Base-by-base conservation (phyloP, 129 eudicot species). In the Apium graveolens region DNA sequence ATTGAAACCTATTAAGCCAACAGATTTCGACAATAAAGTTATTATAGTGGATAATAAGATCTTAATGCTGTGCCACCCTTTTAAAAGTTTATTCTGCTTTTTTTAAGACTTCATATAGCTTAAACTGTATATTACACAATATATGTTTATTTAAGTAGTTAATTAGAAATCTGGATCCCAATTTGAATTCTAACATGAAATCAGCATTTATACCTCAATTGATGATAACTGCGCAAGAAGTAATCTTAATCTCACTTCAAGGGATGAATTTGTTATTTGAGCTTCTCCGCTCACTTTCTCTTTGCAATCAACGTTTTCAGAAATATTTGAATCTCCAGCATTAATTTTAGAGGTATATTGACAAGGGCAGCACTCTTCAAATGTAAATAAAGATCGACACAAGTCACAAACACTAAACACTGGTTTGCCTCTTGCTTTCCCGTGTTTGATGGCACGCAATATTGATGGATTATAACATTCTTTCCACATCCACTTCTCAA, bases 401-500 rank as follows among this genome's bases (percentile, higher is more conserved):
- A 31, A 72, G 38, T 86, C 86, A 79, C 98, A 93, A 83, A 88
- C 81, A 48, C 82, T 73, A 41, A 91, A 75, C 41, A 93, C 68
- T 24, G 71, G 81, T 75, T 73, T 73, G 65, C 90, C 81, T 69
- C 91, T 83, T 11, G 79, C 74, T 75, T 81, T 86, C 53, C 91
- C 96, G 73, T 76, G 86, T 82, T 83, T 91, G 81, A 83, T 53
- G n/a, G 98, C 93, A 79, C 90, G 49, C 35, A 89, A 76, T 32
- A 63, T 55, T 31, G 78, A 80, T 71, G 89, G 78, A 84, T 29
- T 81, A 31, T 81, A 70, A 78, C 96, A 91, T 84, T 93, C 97
- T 74, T 85, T 84, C 98, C 96, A 89, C 82, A 88, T 86, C 98
- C 98, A 93, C 85, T 90, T 86, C 63, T 93, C 97, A 60, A 86